Percentiles rank a stretch among this genome's conserved stretches.
These are phyloP conservation scores for Trypanosoma cruzi DNA, from an alignment of 208 protist genomes.

Conservation along the genomic window DNA sequence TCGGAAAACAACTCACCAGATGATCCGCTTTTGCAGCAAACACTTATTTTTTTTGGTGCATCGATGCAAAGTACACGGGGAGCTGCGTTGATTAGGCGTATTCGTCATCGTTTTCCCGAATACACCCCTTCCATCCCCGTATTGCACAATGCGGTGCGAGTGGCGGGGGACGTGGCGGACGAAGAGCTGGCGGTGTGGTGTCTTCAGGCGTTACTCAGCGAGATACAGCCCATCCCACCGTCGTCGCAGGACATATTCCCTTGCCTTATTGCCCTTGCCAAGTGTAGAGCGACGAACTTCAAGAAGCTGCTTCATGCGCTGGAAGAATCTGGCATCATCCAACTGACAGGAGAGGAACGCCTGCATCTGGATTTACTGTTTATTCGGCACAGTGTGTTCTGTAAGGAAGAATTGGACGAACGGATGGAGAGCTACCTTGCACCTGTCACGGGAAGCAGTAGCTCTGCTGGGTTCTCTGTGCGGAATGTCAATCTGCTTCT, in stretches of 20 bases:
- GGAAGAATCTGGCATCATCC: slow-evolving; percentile 52
- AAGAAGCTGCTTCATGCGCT: slow-evolving; percentile 59
- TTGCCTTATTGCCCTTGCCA: slow-evolving; percentile 63
- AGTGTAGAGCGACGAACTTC: slow-evolving; percentile 58
- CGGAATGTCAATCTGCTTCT: slow-evolving; percentile 60
- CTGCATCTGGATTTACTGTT: slow-evolving; percentile 71
- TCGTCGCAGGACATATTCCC: slow-evolving; percentile 53
- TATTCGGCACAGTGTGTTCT: slow-evolving; percentile 51
- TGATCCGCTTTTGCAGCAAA: slow-evolving; percentile 32
- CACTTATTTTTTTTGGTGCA: slow-evolving; percentile 21
- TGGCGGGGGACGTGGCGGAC: slow-evolving; percentile 30
- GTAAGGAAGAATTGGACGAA: slow-evolving; percentile 41
- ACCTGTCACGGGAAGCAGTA: slow-evolving; percentile 3
- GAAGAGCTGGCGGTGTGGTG: slow-evolving; percentile 39
- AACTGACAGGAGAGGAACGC: slow-evolving; percentile 48
- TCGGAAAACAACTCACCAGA: slow-evolving; percentile 17
- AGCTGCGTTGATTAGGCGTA: slow-evolving; percentile 16
- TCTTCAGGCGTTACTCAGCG: slow-evolving; percentile 34
- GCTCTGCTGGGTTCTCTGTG: slow-evolving; percentile 37
- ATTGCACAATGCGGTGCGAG: slow-evolving; percentile 17
- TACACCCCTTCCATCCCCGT: slow-evolving; percentile 36
- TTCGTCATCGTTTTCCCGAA: slow-evolving; percentile 19
- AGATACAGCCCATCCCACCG: slow-evolving; percentile 34
- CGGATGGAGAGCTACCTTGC: slow-evolving; percentile 29
- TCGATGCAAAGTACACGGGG: slow-evolving; percentile 28